phyloP scores from a whole-genome alignment of 1,139 yeast species.

The Debaryomyces subglobosus region DNA sequence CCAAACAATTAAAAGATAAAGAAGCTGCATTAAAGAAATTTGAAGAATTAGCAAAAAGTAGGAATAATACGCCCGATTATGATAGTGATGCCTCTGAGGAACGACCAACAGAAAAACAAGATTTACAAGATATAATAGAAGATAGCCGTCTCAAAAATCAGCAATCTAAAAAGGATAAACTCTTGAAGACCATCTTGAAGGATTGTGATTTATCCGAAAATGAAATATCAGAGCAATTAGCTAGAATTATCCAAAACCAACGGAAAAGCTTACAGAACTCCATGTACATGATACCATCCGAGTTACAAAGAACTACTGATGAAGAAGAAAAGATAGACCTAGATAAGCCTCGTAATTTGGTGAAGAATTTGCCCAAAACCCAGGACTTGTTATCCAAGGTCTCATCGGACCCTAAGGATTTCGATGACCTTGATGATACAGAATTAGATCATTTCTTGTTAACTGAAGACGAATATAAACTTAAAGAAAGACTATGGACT shows the following conservation, averaged over 20 bases:
- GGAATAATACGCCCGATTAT: conserved; percentile 13
- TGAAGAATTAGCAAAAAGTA: conserved; percentile 15
- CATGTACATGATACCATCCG: conserved; percentile 27
- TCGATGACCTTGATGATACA: conserved; percentile 82
- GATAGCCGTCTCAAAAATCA: conserved; percentile 15
- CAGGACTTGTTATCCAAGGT: conserved; percentile 53
- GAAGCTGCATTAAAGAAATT: conserved; percentile 35
- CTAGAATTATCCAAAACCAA: conserved; percentile 27
- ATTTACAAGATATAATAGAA: conserved; percentile 7
- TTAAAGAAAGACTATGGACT: conserved; percentile 85
- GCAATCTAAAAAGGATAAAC: conserved; percentile 19
- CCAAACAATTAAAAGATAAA: conserved; percentile 30
- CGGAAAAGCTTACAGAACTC: conserved; percentile 21
- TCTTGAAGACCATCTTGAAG: conserved; percentile 24
- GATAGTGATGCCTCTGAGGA: conserved; percentile 5
- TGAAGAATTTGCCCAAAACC: conserved; percentile 56
- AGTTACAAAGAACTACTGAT: conserved; percentile 18
- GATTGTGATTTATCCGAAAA: conserved; percentile 27
- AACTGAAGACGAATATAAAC: conserved; percentile 63
- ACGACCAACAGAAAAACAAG: conserved; percentile 1
- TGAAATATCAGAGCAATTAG: conserved; percentile 22
- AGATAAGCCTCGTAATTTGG: conserved; percentile 60
- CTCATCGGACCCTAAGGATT: conserved; percentile 60
- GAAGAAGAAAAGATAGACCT: conserved; percentile 26
- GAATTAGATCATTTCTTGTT: conserved; percentile 66